Base-by-base conservation (phyloP, 345 rosid genomes). In the Ailanthus altissimus region DNA sequence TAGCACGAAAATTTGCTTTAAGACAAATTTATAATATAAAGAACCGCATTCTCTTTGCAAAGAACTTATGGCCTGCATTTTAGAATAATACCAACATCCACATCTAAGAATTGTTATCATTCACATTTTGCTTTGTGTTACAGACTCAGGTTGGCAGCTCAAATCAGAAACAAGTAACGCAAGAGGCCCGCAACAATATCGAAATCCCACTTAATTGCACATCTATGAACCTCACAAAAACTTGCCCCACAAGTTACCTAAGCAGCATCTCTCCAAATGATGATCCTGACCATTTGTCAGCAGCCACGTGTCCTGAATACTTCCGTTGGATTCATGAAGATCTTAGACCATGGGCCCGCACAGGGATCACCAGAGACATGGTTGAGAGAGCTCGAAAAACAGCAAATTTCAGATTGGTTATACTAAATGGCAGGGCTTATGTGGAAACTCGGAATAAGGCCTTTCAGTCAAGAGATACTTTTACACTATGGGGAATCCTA, bases 281-380 rank as follows among this genome's bases (percentile, higher is more conserved):
- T 1, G 77, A 66, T 70, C 82, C 78, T 0, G 78, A 75, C 79
- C 68, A 61, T 68, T 47, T 74, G 32, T 61, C 81, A 25, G 15
- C 77, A 0, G 20, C 84, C 62, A 60, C 69, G 53, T 94, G 97
- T 77, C 98, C 98, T 0, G 89, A 89, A 2, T 93, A 90, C 89
- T 91, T 93, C 92, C 93, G 92, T 20, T 93, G 97, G 98, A 93
- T 94, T 81, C 95, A 93, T 84, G 97, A 91, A 80, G 98, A 94
- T 81, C 90, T 94, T 5, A 81, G 87, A 60, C 97, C 97, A 21
- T 94, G 98, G 98, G 82, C 88, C 80, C 78, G 64, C 71, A 82
- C 89, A 0, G 97, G 97, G 59, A 89, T 94, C 81, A 86, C 91
- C 5, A 84, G 93, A 72, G 97, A 88, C 6, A 87, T 77, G 80